Percentiles rank a stretch among this genome's conserved stretches.
phyloP scores from a whole-genome alignment of 2,329 filamentous ascomycete genomes.

The Domatiomyces catenatus region DNA sequence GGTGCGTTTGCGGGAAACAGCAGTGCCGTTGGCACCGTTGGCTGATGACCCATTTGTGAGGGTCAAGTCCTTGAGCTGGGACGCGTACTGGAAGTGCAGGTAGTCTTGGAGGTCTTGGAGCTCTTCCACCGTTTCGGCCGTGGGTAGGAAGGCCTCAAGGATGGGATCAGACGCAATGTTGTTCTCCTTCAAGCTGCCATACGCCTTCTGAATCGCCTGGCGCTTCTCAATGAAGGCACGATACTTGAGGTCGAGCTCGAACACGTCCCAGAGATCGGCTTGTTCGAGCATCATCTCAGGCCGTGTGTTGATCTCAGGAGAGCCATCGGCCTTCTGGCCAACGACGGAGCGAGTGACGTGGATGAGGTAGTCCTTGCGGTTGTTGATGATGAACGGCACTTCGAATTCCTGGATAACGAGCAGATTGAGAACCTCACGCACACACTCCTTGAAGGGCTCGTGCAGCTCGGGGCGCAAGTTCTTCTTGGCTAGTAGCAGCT shows the following conservation, averaged over 20 bases:
- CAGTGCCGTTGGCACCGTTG: conserved; percentile 43
- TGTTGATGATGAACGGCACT: conserved; percentile 94
- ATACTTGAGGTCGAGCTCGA: conserved; percentile 91
- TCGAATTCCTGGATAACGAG: conserved; percentile 90
- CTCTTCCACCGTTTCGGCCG: conserved; percentile 79
- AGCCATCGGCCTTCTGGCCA: conserved; percentile 52
- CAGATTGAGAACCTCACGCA: conserved; percentile 86
- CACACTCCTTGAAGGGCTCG: conserved; percentile 69
- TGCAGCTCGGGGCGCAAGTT: conserved; percentile 55
- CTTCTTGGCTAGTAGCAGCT: conserved; percentile 80
- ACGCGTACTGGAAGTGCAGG: conserved; percentile 80
- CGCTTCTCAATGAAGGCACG: conserved; percentile 84
- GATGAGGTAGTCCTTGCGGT: conserved; percentile 94
- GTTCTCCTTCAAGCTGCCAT: conserved; percentile 55
- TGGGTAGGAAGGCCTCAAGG: conserved; percentile 66
- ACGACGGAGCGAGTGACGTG: conserved; percentile 60
- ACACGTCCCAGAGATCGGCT: conserved; percentile 85
- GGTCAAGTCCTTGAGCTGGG: conserved; percentile 66
- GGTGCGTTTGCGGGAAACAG: conserved; percentile 65
- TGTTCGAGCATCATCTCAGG: conserved; percentile 84
- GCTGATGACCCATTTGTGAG: conserved; percentile 31
- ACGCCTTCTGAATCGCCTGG: conserved; percentile 66
- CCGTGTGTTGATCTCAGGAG: conserved; percentile 50
- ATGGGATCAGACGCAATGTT: conserved; percentile 53
- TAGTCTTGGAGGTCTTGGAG: conserved; percentile 95